Evolutionary conservation across 163 green algal genomes (phyloP), one percentile per base, ranked within the genome.

Genomic region (Coccomyxa subellipsoidea): DNA sequence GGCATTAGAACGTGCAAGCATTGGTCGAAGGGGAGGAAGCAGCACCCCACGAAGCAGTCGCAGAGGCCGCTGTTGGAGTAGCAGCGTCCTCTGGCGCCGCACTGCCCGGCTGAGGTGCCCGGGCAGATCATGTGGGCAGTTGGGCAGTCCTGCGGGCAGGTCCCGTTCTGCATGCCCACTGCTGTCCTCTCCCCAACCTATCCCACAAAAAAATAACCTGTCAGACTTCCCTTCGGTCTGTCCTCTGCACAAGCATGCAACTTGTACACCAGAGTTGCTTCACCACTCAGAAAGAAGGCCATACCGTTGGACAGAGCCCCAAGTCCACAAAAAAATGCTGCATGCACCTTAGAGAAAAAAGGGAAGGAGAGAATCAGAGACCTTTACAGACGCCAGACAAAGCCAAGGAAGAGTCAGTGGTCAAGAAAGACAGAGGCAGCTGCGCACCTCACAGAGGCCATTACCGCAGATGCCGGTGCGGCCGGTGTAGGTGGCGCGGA

Each of bases 401-500:
- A n/a, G n/a, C 31, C 25, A 35, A 21, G 40, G 39, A 25, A 3
- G 8, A 21, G 25, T 70, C 27, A 7, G 38, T n/a, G n/a, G 38
- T 47, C 27, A 47, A 81, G 36, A 31, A 59, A 71, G 10, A 47
- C 21, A 27, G 76, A 76, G 21, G 59, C 39, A 39, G 47, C 76
- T 40, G 0, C 82, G 81, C 23, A 91, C 38, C 71, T 92, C 88
- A 53, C 88, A 92, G 15, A 92, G 59, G n/a, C 81, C 83, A 78
- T 92, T 92, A 37, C 86, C 88, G 66, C 88, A 92, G n/a, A 89
- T 38, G 7, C 86, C 88, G 12, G 71, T 25, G 31, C 85, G 84
- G 35, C 77, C 39, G 12, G 76, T 73, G 38, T 78, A 80, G 25
- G 36, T 18, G 53, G 32, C 21, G 34, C 37, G 40, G n/a, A 81